Base-by-base conservation (phyloP, 345 rosid genomes). In the Capsella bursapastoris region DNA sequence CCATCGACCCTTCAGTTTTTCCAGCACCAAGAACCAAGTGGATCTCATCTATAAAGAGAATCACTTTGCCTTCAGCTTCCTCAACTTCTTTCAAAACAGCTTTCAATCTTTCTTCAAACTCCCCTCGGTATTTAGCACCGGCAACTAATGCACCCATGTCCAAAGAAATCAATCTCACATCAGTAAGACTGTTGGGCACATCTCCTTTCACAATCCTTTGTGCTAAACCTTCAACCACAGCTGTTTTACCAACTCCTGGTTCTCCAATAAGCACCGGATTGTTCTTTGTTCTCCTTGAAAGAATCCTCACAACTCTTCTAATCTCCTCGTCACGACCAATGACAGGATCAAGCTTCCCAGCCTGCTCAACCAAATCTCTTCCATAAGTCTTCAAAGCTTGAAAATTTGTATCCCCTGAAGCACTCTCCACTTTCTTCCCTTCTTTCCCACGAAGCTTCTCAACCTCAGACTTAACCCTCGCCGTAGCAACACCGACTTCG, bases 1-100 rank as follows among this genome's bases (percentile, higher is more conserved):
- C 98, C 98, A 94, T 94, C 0, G 98, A 91, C 1, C 97, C 97
- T 72, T 91, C 97, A 0, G 90, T 83, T 45, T 93, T 83, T 3
- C 98, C 98, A 34, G 97, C 98, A n/a, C 96, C 97, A 3, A 94
- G 93, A 60, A 90, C 98, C n/a, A 94, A 85, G 58, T 94, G 97
- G 53, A 94, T 91, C 72, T 94, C 98, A 82, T 94, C 98, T 5
- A 94, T 94, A 40, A 94, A 94, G 57, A 94, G 81, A 41, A 94
- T 94, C 47, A 91, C 98, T 76, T 91, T 94, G 18, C 98, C 98
- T 41, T 90, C 87, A 35, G 97, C 96, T 9, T 94, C 98, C 50
- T 94, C 96, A 25, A 94, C 98, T 79, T 94, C 98, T 74, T 94
- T 91, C 81, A 94, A 51, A 1, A 94, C 98, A 10, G 95, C 66